phyloP scores from a whole-genome alignment of 306 rosid species.

The Benincasa hispida region DNA sequence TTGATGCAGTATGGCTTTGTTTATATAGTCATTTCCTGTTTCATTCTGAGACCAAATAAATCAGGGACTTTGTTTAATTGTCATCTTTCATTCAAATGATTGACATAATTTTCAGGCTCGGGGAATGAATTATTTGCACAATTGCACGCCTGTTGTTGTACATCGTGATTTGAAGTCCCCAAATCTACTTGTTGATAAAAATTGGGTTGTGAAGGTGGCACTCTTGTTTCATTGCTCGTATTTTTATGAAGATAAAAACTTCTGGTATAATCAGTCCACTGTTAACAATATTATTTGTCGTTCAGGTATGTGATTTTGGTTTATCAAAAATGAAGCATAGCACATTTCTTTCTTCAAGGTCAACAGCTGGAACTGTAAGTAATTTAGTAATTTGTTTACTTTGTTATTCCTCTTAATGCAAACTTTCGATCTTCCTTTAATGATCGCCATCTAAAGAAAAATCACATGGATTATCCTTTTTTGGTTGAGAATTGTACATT shows the following conservation, averaged over 20 bases:
- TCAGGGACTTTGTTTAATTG: constrained; percentile 2
- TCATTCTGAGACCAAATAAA: constrained; percentile 9
- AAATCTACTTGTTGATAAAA: constrained; percentile 82
- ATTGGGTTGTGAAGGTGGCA: constrained; percentile 80
- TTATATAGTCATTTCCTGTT: constrained; percentile 2
- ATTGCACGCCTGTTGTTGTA: constrained; percentile 61
- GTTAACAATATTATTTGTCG: constrained; percentile 5
- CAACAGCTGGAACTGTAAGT: constrained; percentile 96
- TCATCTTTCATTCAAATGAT: constrained; percentile 13
- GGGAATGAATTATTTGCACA: constrained; percentile 95
- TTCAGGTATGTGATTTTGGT: constrained; percentile 94
- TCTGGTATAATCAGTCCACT: constrained; percentile 14
- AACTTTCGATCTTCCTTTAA: background rate
- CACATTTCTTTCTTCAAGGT: constrained; percentile 94
- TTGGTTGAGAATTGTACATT: background rate
- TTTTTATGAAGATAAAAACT: constrained; percentile 3
- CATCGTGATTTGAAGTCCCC: constrained; percentile 97
- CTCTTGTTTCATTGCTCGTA: background rate
- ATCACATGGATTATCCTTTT: background rate
- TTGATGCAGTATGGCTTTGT: constrained; percentile 63
- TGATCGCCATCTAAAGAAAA: background rate
- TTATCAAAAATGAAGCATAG: constrained; percentile 85
- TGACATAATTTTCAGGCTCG: constrained; percentile 47
- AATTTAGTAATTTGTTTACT: background rate
- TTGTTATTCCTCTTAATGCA: background rate